phyloP scores from a whole-genome alignment of 176 grass and related monocot genomes.

The Oryza nivara region DNA sequence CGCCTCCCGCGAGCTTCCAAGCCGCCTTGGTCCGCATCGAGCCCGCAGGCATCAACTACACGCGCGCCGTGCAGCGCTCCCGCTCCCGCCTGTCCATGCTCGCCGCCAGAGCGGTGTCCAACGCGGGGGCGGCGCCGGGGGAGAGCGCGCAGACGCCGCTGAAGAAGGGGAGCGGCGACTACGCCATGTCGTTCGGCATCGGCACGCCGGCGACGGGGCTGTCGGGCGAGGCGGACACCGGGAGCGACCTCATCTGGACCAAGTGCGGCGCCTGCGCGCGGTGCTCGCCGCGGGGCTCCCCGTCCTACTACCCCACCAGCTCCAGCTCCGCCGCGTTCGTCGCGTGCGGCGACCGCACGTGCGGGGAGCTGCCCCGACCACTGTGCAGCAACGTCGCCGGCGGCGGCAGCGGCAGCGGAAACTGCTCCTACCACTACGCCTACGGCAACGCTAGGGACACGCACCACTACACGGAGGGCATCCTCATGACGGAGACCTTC shows the following conservation, averaged over 20 bases:
- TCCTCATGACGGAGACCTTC: slow-evolving; percentile 3
- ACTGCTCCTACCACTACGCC: background rate
- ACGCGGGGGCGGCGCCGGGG: too few species aligned
- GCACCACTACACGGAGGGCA: background rate
- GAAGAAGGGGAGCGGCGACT: background rate
- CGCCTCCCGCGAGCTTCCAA: background rate
- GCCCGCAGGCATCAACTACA: background rate
- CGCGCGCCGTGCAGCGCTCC: background rate
- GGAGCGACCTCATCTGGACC: background rate
- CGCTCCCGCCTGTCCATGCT: background rate
- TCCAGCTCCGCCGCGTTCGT: too few species aligned
- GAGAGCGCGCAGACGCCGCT: background rate
- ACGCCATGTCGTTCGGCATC: background rate
- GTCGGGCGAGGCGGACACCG: background rate
- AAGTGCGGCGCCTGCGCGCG: background rate
- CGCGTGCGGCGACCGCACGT: too few species aligned
- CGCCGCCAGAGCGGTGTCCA: background rate
- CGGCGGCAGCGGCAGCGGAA: background rate
- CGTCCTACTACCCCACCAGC: too few species aligned
- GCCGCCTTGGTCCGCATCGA: background rate
- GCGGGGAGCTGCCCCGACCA: too few species aligned
- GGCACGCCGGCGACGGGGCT: background rate
- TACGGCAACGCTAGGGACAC: accelerated
- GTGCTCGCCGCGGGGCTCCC: background rate
- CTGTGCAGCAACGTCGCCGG: background rate